Percentiles rank a stretch among this genome's conserved stretches.
These are phyloP conservation scores for Pilatotrama ljubarskyi DNA, from an alignment of 768 basidiomycete genomes.

Conservation along the genomic window DNA sequence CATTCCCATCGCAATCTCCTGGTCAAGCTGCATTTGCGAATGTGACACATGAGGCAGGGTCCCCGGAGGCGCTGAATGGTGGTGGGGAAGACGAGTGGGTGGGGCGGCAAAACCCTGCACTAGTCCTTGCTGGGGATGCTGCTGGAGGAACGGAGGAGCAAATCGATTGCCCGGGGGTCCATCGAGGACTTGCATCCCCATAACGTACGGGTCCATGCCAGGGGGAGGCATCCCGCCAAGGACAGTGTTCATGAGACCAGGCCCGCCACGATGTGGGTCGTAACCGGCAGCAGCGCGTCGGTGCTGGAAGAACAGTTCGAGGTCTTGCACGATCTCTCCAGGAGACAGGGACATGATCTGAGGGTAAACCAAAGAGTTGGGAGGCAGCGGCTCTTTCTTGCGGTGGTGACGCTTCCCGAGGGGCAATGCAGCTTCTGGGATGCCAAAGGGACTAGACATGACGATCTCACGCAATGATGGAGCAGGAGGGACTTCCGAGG, in stretches of 20 bases:
- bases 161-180: conserved; percentile 21
- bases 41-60: conserved; percentile 19
- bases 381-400: conserved; percentile 16
- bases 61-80: conserved; percentile 28
- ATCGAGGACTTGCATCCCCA: conserved; percentile 23
- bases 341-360: conserved; percentile 30
- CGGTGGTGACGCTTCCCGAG: conserved; percentile 12
- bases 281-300: conserved; percentile 20
- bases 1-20: conserved; percentile 22
- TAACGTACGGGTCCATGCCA: conserved; percentile 23
- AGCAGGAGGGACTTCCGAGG: conserved; percentile 51
- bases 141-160: conserved; percentile 18
- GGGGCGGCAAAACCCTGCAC: conserved; percentile 21
- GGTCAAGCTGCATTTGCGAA: conserved; percentile 27
- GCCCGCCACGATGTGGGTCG: conserved; percentile 19
- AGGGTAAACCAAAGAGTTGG: conserved; percentile 30
- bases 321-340: conserved; percentile 33
- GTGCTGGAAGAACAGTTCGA: conserved; percentile 32
- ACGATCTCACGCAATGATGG: conserved; percentile 69
- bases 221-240: conserved; percentile 19
- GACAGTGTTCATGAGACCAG: conserved; percentile 11
- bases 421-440: conserved; percentile 22
- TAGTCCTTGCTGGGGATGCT: conserved; percentile 15
- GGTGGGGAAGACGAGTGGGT: conserved; percentile 24
- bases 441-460: conserved; percentile 55